These are phyloP conservation scores for Pestalotiopsis sp. DNA, from an alignment of 2,329 filamentous ascomycete species.

Conservation along the genomic window DNA sequence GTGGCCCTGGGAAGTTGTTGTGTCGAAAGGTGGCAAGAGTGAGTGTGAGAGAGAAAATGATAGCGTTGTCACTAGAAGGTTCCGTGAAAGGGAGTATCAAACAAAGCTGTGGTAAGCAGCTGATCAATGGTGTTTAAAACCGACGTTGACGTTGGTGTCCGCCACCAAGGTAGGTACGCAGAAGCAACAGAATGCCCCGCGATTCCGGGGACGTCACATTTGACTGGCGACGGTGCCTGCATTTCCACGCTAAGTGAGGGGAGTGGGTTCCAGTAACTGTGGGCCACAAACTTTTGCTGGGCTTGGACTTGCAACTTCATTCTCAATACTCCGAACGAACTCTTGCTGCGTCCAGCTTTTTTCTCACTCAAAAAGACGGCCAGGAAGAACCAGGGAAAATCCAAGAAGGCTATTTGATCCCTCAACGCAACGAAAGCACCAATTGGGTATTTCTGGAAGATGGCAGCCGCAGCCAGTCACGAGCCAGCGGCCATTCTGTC, in stretches of 20 bases:
- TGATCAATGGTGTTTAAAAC: background rate
- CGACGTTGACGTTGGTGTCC: background rate
- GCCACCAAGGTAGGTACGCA: background rate
- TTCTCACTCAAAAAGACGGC: background rate
- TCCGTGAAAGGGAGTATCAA: background rate
- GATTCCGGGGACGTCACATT: background rate
- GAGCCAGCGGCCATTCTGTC: conserved; percentile 57
- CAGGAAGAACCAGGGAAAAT: background rate
- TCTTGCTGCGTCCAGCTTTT: background rate
- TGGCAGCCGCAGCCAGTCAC: conserved; percentile 45
- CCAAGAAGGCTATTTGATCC: background rate
- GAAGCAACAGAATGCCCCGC: background rate
- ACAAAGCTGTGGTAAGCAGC: background rate
- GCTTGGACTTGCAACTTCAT: background rate
- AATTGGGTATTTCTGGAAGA: background rate
- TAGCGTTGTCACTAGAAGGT: background rate
- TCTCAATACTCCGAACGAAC: background rate
- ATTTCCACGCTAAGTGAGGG: conserved; percentile 8
- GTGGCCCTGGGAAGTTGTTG: background rate
- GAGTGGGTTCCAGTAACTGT: background rate
- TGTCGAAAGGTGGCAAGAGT: background rate
- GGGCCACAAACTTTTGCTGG: conserved; percentile 7
- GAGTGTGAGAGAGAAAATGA: background rate
- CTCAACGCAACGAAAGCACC: background rate
- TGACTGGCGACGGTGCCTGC: background rate